Percentiles rank a stretch among this genome's conserved stretches.
Evolutionary conservation across 1,284 basidiomycete genomes (phyloP).

Genomic region (Trametes sp.): DNA sequence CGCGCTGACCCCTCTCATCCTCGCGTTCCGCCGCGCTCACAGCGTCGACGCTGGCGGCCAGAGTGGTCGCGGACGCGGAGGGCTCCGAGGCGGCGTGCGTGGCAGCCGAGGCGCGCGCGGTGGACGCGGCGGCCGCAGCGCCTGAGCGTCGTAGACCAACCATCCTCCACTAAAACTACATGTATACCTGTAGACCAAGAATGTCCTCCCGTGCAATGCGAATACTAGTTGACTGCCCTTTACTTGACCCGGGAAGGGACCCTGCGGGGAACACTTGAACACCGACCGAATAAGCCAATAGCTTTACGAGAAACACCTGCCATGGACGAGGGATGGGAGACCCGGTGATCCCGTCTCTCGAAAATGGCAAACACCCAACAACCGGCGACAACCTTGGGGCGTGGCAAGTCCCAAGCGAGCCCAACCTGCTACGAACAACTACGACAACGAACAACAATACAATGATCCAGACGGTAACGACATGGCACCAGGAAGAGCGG

Average conservation of each 20-base stretch:
- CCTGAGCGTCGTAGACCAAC: too few relatives aligned
- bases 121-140: not conserved
- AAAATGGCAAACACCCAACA: too few relatives aligned
- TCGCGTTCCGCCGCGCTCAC: not conserved
- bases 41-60: too few relatives aligned
- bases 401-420: conserved; percentile 4
- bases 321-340: not conserved
- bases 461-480: not conserved
- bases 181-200: too few relatives aligned
- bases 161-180: too few relatives aligned
- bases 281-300: too few relatives aligned
- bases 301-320: not conserved
- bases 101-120: not conserved
- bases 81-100: not conserved
- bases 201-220: too few relatives aligned
- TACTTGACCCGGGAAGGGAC: too few relatives aligned
- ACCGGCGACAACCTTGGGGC: not conserved
- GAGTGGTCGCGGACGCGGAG: too few relatives aligned
- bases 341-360: not conserved
- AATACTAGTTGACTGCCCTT: too few relatives aligned
- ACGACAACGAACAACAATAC: not conserved
- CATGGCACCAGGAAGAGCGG: not conserved
- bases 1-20: not conserved
- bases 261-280: too few relatives aligned
- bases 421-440: not conserved